Evolutionary conservation across 371 early-diverging fungal species (phyloP).

Genomic region (Mortierella polycephala): DNA sequence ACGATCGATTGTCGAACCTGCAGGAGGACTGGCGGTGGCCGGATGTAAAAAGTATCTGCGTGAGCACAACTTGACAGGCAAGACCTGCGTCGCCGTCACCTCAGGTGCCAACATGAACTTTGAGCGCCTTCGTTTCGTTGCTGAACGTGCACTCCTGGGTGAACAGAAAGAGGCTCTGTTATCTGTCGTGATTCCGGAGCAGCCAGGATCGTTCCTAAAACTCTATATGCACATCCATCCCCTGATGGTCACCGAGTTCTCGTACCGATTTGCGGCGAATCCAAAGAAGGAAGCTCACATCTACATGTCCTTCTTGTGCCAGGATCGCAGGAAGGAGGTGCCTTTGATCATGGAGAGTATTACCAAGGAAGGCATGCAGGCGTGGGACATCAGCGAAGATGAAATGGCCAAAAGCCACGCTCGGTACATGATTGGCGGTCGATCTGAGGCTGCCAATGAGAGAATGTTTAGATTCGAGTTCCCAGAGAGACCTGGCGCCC

Average conservation of each 20-base stretch:
- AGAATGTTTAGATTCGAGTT: conserved; percentile 93
- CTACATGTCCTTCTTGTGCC: conserved; percentile 87
- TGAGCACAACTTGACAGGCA: conserved; percentile 55
- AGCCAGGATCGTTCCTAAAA: conserved; percentile 86
- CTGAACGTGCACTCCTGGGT: conserved; percentile 93
- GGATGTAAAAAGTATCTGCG: conserved; percentile 85
- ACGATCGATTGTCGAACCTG: conserved; percentile 93
- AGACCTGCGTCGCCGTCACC: conserved; percentile 80
- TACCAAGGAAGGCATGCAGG: conserved; percentile 69
- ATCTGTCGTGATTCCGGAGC: conserved; percentile 90
- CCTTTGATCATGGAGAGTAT: conserved; percentile 71
- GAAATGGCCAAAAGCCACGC: conserved; percentile 96
- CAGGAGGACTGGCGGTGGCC: conserved; percentile 92
- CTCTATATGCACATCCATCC: conserved; percentile 86
- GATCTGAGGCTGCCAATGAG: conserved; percentile 81
- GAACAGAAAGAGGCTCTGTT: conserved; percentile 92
- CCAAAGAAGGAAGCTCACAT: conserved; percentile 84
- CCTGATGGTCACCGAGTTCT: conserved; percentile 89
- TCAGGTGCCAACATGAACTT: conserved; percentile 99
- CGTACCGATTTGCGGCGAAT: conserved; percentile 82
- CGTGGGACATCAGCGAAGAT: conserved; percentile 86
- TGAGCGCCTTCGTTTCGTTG: conserved; percentile 94
- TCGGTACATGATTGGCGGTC: conserved; percentile 91
- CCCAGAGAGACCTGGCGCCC: conserved; percentile 95
- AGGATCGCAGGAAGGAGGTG: conserved; percentile 69